These are phyloP conservation scores for Cephalotrichum gorgonifer DNA, from an alignment of 2,329 filamentous ascomycete genomes.

Conservation along the genomic window DNA sequence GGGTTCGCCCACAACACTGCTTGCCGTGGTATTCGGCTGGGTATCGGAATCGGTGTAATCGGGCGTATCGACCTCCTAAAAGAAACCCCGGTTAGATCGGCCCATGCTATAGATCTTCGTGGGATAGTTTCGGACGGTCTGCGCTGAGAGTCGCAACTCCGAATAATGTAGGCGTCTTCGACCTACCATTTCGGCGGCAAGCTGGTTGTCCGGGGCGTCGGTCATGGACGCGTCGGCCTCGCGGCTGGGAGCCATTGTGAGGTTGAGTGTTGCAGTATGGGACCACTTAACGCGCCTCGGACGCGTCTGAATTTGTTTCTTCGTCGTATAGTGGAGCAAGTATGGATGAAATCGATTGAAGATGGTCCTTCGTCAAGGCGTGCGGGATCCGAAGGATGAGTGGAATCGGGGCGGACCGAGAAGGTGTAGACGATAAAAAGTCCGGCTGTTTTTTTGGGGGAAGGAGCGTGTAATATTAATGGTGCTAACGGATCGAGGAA, in stretches of 20 bases:
- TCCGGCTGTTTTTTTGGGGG: neutral
- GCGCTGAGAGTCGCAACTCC: neutral
- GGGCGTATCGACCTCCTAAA: constrained; percentile 48
- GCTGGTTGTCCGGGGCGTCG: constrained; percentile 40
- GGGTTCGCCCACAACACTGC: constrained; percentile 73
- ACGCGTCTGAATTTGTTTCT: constrained; percentile 28
- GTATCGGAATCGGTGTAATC: constrained; percentile 59
- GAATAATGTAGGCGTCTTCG: neutral
- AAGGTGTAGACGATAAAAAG: neutral
- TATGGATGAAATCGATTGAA: neutral
- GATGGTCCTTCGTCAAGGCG: neutral
- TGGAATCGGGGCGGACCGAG: neutral
- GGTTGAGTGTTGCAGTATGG: constrained; percentile 12
- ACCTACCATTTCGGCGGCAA: constrained; percentile 40
- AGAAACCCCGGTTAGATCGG: neutral
- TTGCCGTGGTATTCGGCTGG: constrained; percentile 62
- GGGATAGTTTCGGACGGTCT: neutral
- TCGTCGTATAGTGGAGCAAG: neutral
- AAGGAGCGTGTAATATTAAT: neutral
- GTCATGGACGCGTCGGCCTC: constrained; percentile 53
- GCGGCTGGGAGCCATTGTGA: constrained; percentile 43
- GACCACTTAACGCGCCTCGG: constrained; percentile 46
- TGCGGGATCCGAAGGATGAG: neutral
- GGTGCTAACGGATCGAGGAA: neutral
- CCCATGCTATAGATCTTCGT: neutral